Base-by-base conservation (phyloP, 805 yeast species). In the Teunomyces tritomae region DNA sequence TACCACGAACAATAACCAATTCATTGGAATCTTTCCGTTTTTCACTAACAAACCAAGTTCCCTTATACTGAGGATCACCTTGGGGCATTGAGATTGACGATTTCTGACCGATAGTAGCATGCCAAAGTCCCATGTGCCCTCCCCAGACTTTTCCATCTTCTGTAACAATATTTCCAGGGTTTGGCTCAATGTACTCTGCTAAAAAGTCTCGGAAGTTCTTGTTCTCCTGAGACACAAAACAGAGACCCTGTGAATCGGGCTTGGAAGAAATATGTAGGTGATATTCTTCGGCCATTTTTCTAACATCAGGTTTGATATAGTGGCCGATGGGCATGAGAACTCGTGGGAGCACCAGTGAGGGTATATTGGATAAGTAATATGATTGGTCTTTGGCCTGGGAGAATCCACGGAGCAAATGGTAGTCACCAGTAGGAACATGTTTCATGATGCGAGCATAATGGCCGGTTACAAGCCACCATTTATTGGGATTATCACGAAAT, bases 171-270 rank as follows among this genome's bases (percentile, higher is more conserved):
- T 87, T 77, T 0, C 98, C 99, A 0, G 89, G 89, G 5, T 74
- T 73, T 1, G 86, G 84, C 9, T 75, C 78, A 3, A 92, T 72
- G 58, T 85, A 94, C 53, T 90, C 92, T 49, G 77, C 73, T 27
- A 92, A 67, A 57, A 94, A 94, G 46, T 80, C 78, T 17, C 83
- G 72, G 62, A 91, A 89, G 46, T 81, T 79, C 5, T 80, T 80
- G 43, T 76, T 78, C 33, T 67, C 73, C 49, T 79, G 86, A 33
- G 80, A 77, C 7, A 94, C 97, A 72, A 94, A 94, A 62, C 99
- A 94, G 8, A 94, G 74, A 0, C 99, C 99, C 61, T 88, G 96
- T 1, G 97, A 90, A 61, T 94, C 99, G 0, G 89, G 94, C 57
- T 90, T 90, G n/a, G 69, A 61, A 1, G 91, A 89, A 1, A 86